Evolutionary conservation across 2,329 filamentous ascomycete species (phyloP).

Genomic region (Clonostachys rhizophaga): DNA sequence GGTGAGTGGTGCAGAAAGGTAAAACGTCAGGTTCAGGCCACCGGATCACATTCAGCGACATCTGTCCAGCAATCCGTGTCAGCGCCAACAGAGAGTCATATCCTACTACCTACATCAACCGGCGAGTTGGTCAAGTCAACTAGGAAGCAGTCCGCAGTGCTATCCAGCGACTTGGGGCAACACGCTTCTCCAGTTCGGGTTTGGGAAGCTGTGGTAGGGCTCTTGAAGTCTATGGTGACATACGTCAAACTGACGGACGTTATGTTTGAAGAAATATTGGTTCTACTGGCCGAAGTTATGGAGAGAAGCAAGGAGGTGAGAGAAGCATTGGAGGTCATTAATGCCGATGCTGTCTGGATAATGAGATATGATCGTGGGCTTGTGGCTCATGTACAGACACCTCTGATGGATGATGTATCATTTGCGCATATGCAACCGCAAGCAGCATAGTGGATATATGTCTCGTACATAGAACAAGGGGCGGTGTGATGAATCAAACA

Average conservation of each 20-base stretch:
- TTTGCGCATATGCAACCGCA: conserved; percentile 18
- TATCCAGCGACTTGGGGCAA: conserved; percentile 39
- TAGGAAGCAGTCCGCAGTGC: conserved; percentile 1
- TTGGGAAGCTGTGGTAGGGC: conserved; percentile 56
- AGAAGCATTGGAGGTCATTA: conserved; percentile 56
- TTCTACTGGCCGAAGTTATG: conserved; percentile 50
- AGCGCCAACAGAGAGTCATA: conserved; percentile 4
- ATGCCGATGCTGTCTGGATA: conserved; percentile 76
- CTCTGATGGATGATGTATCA: conserved; percentile 33
- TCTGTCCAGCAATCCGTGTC: conserved; percentile 4
- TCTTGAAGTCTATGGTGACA: conserved; percentile 57
- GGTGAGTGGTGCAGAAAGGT: conserved; percentile 39
- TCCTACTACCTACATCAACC: conserved; percentile 24
- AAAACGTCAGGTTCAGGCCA: conserved; percentile 18
- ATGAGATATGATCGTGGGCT: conserved; percentile 43
- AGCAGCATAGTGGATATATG: conserved; percentile 15
- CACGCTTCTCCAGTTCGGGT: conserved; percentile 59
- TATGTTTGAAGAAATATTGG: conserved; percentile 67
- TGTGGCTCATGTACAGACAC: conserved; percentile 26
- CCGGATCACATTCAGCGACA: conserved; percentile 1
- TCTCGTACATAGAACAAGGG: conserved; percentile 12
- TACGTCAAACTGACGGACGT: conserved; percentile 62
- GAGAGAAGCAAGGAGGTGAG: conserved; percentile 41
- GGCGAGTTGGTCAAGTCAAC: conserved; percentile 9
- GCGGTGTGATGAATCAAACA: background rate